phyloP scores from a whole-genome alignment of 768 basidiomycete genomes.

The Rossbeevera mucosa region DNA sequence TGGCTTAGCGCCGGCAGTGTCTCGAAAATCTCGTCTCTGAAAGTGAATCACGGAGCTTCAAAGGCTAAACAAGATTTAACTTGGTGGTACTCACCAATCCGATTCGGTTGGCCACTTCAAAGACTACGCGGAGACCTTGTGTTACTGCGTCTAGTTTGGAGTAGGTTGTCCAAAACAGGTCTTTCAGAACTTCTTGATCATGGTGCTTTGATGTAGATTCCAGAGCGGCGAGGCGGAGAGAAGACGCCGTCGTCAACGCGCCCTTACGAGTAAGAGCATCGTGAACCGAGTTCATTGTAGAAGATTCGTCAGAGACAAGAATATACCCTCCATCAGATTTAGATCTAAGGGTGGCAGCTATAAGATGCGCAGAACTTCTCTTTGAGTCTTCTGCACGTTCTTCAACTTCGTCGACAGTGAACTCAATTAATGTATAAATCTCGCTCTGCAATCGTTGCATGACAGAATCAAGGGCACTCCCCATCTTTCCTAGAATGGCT shows the following conservation, averaged over 20 bases:
- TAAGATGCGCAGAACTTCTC: conserved; percentile 38
- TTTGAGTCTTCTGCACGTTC: conserved; percentile 83
- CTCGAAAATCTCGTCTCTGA: conserved; percentile 88
- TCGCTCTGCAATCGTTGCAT: conserved; percentile 80
- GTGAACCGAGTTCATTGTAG: conserved; percentile 20
- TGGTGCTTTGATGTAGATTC: conserved; percentile 67
- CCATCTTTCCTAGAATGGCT: conserved; percentile 84
- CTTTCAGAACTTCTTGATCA: conserved; percentile 82
- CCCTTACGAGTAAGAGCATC: conserved; percentile 21
- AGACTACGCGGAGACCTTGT: conserved; percentile 85
- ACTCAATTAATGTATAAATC: conserved; percentile 79
- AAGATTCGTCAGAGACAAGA: conserved; percentile 31
- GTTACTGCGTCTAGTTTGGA: conserved; percentile 92
- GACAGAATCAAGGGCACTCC: conserved; percentile 76
- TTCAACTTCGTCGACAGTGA: conserved; percentile 84
- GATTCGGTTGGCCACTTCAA: conserved; percentile 87
- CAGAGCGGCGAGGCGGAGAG: conserved; percentile 63
- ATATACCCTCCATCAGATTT: conserved; percentile 53
- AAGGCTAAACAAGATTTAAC: background rate
- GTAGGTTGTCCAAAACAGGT: conserved; percentile 96
- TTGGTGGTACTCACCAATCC: conserved; percentile 63
- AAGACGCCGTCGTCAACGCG: conserved; percentile 42
- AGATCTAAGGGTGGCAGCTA: conserved; percentile 34
- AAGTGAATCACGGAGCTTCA: conserved; percentile 1
- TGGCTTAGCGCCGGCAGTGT: conserved; percentile 73